These are phyloP conservation scores for Xylariaceae sp. DNA, from an alignment of 2,329 filamentous ascomycete species.

Conservation along the genomic window DNA sequence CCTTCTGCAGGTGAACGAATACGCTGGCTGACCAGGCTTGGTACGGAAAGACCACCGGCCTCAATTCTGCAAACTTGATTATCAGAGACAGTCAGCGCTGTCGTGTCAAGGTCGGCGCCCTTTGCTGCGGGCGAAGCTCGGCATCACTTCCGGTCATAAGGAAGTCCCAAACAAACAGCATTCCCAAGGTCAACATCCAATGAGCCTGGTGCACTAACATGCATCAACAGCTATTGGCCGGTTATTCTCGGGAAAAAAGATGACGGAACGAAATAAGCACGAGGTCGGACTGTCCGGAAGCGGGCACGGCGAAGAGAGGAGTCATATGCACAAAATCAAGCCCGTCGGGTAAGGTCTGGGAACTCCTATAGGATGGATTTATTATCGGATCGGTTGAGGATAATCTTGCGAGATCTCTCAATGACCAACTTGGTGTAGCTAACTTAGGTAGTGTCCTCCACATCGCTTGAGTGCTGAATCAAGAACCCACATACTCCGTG, in stretches of 20 bases:
- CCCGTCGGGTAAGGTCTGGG: background rate
- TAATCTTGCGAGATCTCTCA: background rate
- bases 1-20: conserved; percentile 39
- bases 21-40: conserved; percentile 39
- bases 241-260: conserved; percentile 4
- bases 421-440: background rate
- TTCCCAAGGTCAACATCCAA: conserved; percentile 15
- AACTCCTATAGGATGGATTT: background rate
- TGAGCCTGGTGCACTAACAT: conserved; percentile 2
- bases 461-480: background rate
- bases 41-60: conserved; percentile 43
- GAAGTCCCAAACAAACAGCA: conserved; percentile 16
- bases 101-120: conserved; percentile 19
- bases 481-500: background rate
- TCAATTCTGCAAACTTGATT: conserved; percentile 43
- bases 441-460: background rate
- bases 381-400: background rate
- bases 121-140: conserved; percentile 6
- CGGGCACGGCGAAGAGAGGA: background rate
- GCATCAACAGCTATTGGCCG: background rate
- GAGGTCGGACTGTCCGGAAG: background rate
- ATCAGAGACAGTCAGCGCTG: conserved; percentile 38
- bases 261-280: background rate
- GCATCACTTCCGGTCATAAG: conserved; percentile 5
- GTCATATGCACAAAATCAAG: background rate